phyloP scores from a whole-genome alignment of 345 rosid genomes.

The Brassica cretica region DNA sequence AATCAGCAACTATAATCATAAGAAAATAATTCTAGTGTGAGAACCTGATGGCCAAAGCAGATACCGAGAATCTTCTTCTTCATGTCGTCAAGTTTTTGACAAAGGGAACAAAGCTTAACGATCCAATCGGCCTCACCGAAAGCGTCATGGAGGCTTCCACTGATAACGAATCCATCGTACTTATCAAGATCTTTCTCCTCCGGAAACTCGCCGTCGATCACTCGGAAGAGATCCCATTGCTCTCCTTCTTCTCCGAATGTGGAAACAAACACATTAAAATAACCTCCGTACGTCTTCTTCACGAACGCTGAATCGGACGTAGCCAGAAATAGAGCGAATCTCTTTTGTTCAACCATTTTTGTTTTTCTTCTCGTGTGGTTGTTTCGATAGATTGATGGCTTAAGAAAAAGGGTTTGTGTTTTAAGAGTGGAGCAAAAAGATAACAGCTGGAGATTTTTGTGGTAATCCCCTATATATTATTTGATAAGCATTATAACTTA shows the following conservation, averaged over 20 bases:
- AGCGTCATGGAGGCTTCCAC: slow-evolving; percentile 85
- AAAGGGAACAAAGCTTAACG: slow-evolving; percentile 62
- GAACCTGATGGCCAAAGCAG: slow-evolving; percentile 64
- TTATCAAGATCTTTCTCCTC: slow-evolving; percentile 52
- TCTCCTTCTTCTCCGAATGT: slow-evolving; percentile 77
- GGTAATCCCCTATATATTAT: too few species aligned
- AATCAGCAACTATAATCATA: neutral
- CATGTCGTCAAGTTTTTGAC: slow-evolving; percentile 69
- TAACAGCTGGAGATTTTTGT: too few species aligned
- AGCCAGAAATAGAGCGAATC: slow-evolving; percentile 65
- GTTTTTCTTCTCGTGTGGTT: neutral
- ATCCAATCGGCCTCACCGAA: slow-evolving; percentile 76
- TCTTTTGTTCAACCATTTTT: slow-evolving; percentile 38
- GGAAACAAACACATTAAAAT: slow-evolving; percentile 66
- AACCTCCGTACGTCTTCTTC: slow-evolving; percentile 71
- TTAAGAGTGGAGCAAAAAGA: too few species aligned
- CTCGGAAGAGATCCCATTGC: slow-evolving; percentile 70
- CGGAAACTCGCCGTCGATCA: slow-evolving; percentile 85
- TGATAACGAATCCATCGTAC: slow-evolving; percentile 75
- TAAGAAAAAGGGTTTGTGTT: neutral
- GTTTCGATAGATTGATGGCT: neutral
- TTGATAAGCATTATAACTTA: too few species aligned
- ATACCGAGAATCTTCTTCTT: slow-evolving; percentile 61
- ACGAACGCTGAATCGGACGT: slow-evolving; percentile 71
- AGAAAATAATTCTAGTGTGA: neutral